A percentile compares a stretch with the other conserved stretches of the same genome.
Evolutionary conservation across 2,329 filamentous ascomycete genomes (phyloP).

Genomic region (Drechslerella coelobrocha): DNA sequence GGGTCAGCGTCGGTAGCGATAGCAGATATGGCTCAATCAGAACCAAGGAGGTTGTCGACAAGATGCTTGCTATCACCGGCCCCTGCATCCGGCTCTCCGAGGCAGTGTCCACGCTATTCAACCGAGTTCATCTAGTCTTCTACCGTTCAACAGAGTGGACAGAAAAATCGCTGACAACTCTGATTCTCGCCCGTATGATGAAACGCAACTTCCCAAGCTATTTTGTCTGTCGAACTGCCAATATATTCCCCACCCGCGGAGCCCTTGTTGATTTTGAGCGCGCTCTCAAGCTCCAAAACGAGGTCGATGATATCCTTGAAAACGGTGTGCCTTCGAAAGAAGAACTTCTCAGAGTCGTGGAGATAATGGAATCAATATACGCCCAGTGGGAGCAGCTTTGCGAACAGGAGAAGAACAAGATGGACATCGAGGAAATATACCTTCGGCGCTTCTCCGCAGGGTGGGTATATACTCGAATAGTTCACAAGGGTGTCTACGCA

Average conservation of each 20-base stretch:
- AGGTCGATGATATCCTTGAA: slow-evolving; percentile 81
- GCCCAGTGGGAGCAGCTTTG: slow-evolving; percentile 80
- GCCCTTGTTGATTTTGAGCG: slow-evolving; percentile 87
- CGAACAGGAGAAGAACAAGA: slow-evolving; percentile 72
- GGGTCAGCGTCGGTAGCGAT: slow-evolving; percentile 49
- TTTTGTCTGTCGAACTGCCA: slow-evolving; percentile 84
- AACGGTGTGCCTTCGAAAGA: slow-evolving; percentile 73
- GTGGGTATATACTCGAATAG: slow-evolving; percentile 90
- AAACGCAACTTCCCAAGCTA: slow-evolving; percentile 87
- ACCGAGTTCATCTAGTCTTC: slow-evolving; percentile 92
- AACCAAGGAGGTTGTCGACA: slow-evolving; percentile 51
- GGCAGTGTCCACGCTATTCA: slow-evolving; percentile 78
- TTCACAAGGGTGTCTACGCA: slow-evolving; percentile 83
- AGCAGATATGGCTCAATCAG: slow-evolving; percentile 52
- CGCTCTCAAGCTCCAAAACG: slow-evolving; percentile 79
- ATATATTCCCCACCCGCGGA: slow-evolving; percentile 80
- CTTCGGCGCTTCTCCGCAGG: slow-evolving; percentile 86
- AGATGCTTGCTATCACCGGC: slow-evolving; percentile 61
- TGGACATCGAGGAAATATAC: slow-evolving; percentile 75
- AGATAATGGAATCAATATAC: slow-evolving; percentile 76
- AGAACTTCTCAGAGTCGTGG: slow-evolving; percentile 71
- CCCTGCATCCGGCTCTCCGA: slow-evolving; percentile 82
- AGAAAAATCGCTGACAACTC: slow-evolving; percentile 92
- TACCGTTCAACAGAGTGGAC: slow-evolving; percentile 97
- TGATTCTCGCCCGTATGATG: slow-evolving; percentile 90